A percentile compares a stretch with the other conserved stretches of the same genome.
phyloP scores from a whole-genome alignment of 257 asterid genomes.

The Plantago ovata region DNA sequence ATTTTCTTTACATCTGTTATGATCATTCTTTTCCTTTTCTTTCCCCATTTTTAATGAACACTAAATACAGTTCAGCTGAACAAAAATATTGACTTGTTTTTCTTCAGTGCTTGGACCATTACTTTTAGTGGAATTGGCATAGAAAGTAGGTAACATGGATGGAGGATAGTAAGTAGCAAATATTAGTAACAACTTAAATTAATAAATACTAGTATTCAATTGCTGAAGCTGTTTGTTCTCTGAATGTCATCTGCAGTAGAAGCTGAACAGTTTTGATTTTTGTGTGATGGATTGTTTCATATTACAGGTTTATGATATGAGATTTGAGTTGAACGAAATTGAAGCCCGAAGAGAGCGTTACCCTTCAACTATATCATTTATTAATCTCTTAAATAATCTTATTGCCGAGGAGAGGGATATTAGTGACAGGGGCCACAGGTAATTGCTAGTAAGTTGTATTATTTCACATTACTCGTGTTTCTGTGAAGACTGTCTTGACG shows the following conservation, averaged over 20 bases:
- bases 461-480: slow-evolving; percentile 8
- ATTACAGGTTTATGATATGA: slow-evolving; percentile 91
- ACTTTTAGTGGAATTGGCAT: slow-evolving; percentile 4
- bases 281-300: slow-evolving; percentile 10
- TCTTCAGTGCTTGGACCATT: neutral
- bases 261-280: slow-evolving; percentile 8
- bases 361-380: slow-evolving; percentile 90
- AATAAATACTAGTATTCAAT: neutral
- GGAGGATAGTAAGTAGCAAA: slow-evolving; percentile 7
- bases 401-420: slow-evolving; percentile 85
- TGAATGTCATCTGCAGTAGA: slow-evolving; percentile 1
- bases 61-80: neutral
- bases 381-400: slow-evolving; percentile 72
- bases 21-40: neutral
- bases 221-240: too few relatives aligned
- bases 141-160: neutral
- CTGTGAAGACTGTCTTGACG: slow-evolving; percentile 19
- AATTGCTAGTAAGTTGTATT: slow-evolving; percentile 19
- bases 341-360: slow-evolving; percentile 98
- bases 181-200: slow-evolving; percentile 2
- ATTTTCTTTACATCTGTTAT: neutral
- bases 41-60: neutral
- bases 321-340: slow-evolving; percentile 91
- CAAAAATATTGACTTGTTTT: neutral
- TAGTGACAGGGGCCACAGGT: slow-evolving; percentile 91